phyloP scores from a whole-genome alignment of 78 protist species.

The Pirum gemmata region DNA sequence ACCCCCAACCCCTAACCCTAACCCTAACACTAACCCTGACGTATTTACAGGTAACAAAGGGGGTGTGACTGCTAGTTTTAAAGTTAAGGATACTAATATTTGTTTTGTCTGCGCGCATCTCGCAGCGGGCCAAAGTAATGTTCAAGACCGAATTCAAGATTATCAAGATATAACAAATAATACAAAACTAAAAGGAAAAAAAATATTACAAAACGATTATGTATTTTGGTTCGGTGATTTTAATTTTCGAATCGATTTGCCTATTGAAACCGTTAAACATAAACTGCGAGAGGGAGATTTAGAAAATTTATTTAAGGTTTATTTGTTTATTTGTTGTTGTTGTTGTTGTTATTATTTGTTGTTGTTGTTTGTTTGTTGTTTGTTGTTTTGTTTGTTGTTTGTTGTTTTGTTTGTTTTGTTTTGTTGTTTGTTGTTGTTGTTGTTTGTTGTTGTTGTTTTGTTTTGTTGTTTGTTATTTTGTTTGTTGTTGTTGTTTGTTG shows the following conservation, averaged over 20 bases:
- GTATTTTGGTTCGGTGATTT: conserved; percentile 85
- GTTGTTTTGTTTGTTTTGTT: not conserved
- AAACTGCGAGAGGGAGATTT: not conserved
- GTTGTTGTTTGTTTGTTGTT: not conserved
- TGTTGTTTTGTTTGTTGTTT: not conserved
- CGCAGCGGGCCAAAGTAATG: conserved; percentile 82
- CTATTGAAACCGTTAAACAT: conserved; percentile 14
- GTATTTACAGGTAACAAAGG: conserved; percentile 51
- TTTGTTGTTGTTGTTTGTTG: no score
- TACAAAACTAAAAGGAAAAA: conserved; percentile 1
- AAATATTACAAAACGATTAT: conserved; percentile 55
- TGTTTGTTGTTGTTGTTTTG: not conserved
- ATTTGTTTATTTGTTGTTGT: no score
- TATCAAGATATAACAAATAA: conserved; percentile 58
- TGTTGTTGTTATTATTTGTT: no score
- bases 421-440: not conserved
- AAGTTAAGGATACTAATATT: not conserved
- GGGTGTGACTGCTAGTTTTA: conserved; percentile 43
- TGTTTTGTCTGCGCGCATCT: conserved; percentile 70
- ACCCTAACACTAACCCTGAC: not conserved
- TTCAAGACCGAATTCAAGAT: conserved; percentile 69
- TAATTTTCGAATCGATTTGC: conserved; percentile 72
- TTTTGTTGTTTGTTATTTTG: not conserved
- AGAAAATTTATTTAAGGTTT: not conserved
- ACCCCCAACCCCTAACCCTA: not conserved